Base-by-base conservation (phyloP, 768 basidiomycete genomes). In the Auriscalpium vulgare region DNA sequence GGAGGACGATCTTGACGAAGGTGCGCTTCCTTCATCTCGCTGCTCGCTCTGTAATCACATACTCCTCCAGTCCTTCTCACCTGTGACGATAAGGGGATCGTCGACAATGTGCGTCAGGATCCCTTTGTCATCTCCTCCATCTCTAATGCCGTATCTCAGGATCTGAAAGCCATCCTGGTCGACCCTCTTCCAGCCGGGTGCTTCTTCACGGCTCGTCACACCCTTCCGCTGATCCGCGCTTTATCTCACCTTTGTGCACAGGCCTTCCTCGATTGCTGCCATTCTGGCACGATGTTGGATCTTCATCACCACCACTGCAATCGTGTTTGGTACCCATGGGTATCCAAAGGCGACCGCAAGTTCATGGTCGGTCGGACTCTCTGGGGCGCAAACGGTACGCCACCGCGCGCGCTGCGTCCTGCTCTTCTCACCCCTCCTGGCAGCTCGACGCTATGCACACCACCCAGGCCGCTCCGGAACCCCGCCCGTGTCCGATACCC, bases 281-380 rank as follows among this genome's bases (percentile, higher is more conserved):
- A 66, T 21, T 65, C 64, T 4, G 65, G 64, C 21, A 68, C 67
- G 0, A 10, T 68, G 9, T 59, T 68, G 8, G 62, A 66, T 36
- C 58, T 67, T n/a, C 60, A 58, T 0, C 66, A 67, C 47, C 51
- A 63, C 45, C 51, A 60, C 16, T 67, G 66, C 54, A 65, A 67
- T 40, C 46, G 23, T 0, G 51, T 65, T 4, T 66, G 60, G 54
- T 59, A 58, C 19, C 66, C 65, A 8, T 65, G 65, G 65, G 52
- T 57, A 34, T 62, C 61, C 56, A 62, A 58, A 38, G 64, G 65
- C 46, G 38, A 55, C 38, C 64, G 65, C 36, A 52, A 56, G 49
- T 51, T 62, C 17, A 56, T 2, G 23, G 23, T 29, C 5, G 23
- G 23, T 5, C 5, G 52, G 17, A 62, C 61, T 0, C 21, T 57